Base-by-base conservation (phyloP, 768 basidiomycete genomes). In the Kwoniella shandongensis region DNA sequence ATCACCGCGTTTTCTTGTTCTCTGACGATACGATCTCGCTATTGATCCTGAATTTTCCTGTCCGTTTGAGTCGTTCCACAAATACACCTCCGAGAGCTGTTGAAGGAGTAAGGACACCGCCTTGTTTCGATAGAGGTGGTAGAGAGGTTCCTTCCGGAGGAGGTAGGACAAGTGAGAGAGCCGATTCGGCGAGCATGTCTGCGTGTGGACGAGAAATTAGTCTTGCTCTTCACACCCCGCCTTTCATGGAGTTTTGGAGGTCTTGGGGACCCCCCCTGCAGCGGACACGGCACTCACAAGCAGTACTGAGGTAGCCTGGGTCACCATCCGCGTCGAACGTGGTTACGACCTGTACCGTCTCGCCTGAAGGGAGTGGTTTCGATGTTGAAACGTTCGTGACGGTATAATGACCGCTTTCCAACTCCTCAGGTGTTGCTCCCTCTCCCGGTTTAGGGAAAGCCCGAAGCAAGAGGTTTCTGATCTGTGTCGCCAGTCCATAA, bases 61-160 rank as follows among this genome's bases (percentile, higher is more conserved):
- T 83, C 20, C 77, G 79, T 57, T 82, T 81, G 60, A 96, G 73
- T 18, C 92, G 80, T 62, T 83, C 81, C 32, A 91, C 78, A 35
- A 93, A 75, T 6, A 84, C 83, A 58, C 88, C 84, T 15, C 91
- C 92, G 54, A 94, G 81, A 1, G 88, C 92, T 3, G 83, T 84
- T 76, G 86, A 83, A 0, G 92, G 86, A 1, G 93, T 97, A 46
- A 96, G 79, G 2, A 92, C 77, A 1, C 93, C 92, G 12, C 91
- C 92, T 44, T 79, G 75, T 46, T 78, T 79, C 3, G 82, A 85
- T 6, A 86, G 72, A 1, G 79, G 62, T 0, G 89, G 83, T 1
- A 91, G 81, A 3, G 78, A 71, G 15, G 78, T 79, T 17, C 82
- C 78, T 26, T 79, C 67, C 4, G 64, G 62, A 0, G 67, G 59